Evolutionary conservation across 805 yeast species (phyloP), one percentile per base, ranked within the genome.

Genomic region (Zygoascus ofunaensis): DNA sequence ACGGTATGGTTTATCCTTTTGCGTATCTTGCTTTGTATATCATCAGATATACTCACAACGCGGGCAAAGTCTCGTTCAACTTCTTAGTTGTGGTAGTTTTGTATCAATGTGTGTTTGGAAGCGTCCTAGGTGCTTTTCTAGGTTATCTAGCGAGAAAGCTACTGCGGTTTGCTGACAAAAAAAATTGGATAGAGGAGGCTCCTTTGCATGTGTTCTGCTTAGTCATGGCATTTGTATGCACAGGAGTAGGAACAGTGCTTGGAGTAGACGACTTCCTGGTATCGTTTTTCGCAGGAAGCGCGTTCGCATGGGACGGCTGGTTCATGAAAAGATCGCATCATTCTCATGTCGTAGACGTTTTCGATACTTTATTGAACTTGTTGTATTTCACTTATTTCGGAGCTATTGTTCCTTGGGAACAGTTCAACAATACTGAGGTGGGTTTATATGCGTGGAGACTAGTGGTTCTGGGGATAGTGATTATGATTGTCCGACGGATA

Each of bases 1-100:
- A 87, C 58, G 97, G 97, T 37, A 82, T 87, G 92, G 96, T 95
- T 0, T 87, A 84, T 57, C 97, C 97, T 0, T 87, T 87, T 58
- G 83, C 85, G 21, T 71, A 64, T 62, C 58, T 89, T 34, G 78
- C 92, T 2, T 65, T 86, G 49, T 74, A 81, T 57, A 59, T 87
- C 39, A 75, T 87, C 42, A 60, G 77, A n/a, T 77, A 82, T 58
- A 71, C 73, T 26, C 82, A 82, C 3, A 63, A 83, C 43, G 76
- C 79, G 1, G 74, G 77, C 2, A 78, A 75, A 49, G 83, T 87
- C 47, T 74, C 87, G 23, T 79, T 80, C 55, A 82, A 87, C 51
- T 87, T 95, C 90, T 69, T 87, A 46, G 68, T 79, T 45, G 65
- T 83, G 22, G 82, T 94, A 2, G 70, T 87, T 33, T 64, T 87